phyloP scores from a whole-genome alignment of 352 stramenopile species.

The Globisporangium paddicum region DNA sequence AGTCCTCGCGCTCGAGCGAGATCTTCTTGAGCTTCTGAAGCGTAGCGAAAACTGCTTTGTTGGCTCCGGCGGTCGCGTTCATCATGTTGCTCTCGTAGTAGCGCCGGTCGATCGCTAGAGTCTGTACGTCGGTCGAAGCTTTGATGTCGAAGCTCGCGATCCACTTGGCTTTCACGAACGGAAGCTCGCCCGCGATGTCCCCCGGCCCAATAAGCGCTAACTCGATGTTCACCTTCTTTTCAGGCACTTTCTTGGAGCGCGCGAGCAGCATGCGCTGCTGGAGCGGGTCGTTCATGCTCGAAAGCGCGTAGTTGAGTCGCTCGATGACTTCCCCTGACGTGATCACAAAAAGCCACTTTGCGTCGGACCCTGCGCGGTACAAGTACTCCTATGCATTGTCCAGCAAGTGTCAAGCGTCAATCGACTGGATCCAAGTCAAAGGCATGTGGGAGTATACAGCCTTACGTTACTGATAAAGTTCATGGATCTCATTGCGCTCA shows the following conservation, averaged over 20 bases:
- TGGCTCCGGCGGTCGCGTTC: constrained; percentile 32
- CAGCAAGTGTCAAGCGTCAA: not conserved
- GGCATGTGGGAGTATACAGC: not conserved
- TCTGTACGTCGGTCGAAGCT: constrained; percentile 56
- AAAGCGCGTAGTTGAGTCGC: constrained; percentile 42
- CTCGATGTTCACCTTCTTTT: constrained; percentile 74
- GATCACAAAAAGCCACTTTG: constrained; percentile 75
- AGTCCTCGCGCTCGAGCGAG: constrained; percentile 58
- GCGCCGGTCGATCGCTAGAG: constrained; percentile 52
- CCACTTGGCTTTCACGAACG: constrained; percentile 50
- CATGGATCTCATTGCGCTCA: constrained; percentile 58
- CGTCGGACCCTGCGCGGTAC: constrained; percentile 53
- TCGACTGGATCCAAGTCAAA: not conserved
- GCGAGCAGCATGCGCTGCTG: constrained; percentile 20
- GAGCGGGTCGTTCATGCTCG: constrained; percentile 18
- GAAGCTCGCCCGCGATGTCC: constrained; percentile 56
- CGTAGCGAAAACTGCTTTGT: constrained; percentile 34
- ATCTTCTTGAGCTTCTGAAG: constrained; percentile 42
- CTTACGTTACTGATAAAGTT: constrained; percentile 62
- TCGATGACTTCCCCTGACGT: constrained; percentile 65
- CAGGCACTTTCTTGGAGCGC: constrained; percentile 26
- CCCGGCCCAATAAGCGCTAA: constrained; percentile 49
- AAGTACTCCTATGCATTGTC: constrained; percentile 45
- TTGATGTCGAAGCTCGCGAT: constrained; percentile 60
- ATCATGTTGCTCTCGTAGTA: constrained; percentile 62